phyloP scores from a whole-genome alignment of 2,329 filamentous ascomycete species.

The Aspergillus cejpii region DNA sequence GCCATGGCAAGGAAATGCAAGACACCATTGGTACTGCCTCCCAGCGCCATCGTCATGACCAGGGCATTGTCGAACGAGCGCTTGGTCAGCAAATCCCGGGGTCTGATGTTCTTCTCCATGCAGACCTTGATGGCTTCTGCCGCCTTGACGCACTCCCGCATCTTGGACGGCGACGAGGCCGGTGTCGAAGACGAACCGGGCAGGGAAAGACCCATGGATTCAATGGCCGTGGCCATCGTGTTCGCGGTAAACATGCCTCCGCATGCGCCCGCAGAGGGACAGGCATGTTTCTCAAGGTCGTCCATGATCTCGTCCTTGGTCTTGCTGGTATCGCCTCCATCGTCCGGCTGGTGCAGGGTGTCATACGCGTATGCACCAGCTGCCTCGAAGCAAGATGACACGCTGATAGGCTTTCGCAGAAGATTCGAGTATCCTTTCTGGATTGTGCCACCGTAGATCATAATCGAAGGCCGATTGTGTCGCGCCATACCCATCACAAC shows the following conservation, averaged over 20 bases:
- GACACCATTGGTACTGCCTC: constrained; percentile 82
- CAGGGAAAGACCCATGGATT: constrained; percentile 76
- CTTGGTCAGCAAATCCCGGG: constrained; percentile 71
- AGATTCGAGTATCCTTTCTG: constrained; percentile 75
- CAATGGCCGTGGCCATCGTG: constrained; percentile 85
- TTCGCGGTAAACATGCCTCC: constrained; percentile 94
- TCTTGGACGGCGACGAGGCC: constrained; percentile 72
- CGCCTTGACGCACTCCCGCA: constrained; percentile 75
- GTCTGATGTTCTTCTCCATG: constrained; percentile 76
- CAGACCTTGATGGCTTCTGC: constrained; percentile 70
- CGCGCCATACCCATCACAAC: constrained; percentile 84
- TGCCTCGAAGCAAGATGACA: constrained; percentile 82
- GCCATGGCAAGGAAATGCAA: constrained; percentile 89
- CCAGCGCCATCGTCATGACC: constrained; percentile 85
- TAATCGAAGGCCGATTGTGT: constrained; percentile 85
- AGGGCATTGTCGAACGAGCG: constrained; percentile 80
- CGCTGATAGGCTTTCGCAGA: constrained; percentile 73
- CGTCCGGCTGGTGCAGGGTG: constrained; percentile 62
- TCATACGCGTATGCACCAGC: constrained; percentile 75
- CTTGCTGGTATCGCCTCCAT: constrained; percentile 56
- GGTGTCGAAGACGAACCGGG: constrained; percentile 80
- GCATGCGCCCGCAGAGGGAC: constrained; percentile 71
- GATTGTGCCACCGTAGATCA: constrained; percentile 93
- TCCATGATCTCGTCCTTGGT: constrained; percentile 71
- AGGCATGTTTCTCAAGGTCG: constrained; percentile 74